Conservation (phyloP, 2,329 filamentous ascomycete species). For the Alternaria atra region DNA sequence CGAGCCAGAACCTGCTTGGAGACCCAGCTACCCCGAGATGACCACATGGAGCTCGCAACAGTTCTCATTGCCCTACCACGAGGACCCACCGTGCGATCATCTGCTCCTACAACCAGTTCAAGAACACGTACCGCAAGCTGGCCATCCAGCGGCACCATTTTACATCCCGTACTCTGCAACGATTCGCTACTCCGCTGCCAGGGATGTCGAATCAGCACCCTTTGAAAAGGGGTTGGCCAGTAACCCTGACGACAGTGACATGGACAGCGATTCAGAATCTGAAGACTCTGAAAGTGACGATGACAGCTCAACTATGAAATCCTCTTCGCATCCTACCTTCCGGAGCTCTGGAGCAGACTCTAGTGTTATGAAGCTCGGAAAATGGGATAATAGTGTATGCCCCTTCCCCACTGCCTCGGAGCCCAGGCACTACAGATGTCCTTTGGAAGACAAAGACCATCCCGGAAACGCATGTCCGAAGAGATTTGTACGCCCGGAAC, state of each 20-base stretch:
- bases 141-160: neutral
- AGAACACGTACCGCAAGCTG: neutral
- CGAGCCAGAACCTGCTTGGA: conserved; percentile 9
- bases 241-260: neutral
- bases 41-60: conserved; percentile 8
- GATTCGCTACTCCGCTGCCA: neutral
- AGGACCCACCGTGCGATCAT: conserved; percentile 3
- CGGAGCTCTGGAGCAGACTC: neutral
- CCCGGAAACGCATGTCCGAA: conserved; percentile 10
- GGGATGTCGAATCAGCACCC: neutral
- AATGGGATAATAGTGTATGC: conserved; percentile 15
- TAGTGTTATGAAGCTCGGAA: conserved; percentile 22
- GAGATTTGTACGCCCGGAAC: conserved; percentile 30
- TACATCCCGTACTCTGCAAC: neutral
- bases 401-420: conserved; percentile 6
- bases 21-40: conserved; percentile 2
- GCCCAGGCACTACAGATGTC: conserved; percentile 21
- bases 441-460: neutral
- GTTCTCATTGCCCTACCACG: conserved; percentile 2
- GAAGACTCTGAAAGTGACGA: neutral
- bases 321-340: too few relatives aligned
- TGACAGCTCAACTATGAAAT: neutral
- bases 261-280: neutral
- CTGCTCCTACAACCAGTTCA: neutral
- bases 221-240: neutral